Conservation (phyloP, 306 rosid genomes). For the Casuarina cunninghamiana region DNA sequence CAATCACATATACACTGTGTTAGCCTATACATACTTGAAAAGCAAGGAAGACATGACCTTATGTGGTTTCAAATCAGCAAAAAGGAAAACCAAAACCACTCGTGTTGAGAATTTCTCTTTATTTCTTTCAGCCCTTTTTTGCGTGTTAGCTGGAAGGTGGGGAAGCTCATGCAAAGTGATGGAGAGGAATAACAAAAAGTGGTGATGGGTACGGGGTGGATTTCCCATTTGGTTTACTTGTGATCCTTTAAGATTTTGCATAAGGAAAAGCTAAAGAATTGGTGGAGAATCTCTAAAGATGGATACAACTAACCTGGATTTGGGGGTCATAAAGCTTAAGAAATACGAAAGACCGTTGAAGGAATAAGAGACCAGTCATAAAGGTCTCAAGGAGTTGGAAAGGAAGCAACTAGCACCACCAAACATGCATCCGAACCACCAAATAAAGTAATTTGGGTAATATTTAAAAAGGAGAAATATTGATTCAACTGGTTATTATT, state of each 20-base stretch:
- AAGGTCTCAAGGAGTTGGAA: conserved; percentile 27
- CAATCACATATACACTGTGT: too few species aligned
- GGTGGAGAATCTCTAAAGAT: neutral
- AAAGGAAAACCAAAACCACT: too few species aligned
- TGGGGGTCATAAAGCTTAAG: neutral
- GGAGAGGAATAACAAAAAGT: too few species aligned
- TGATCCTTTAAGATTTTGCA: neutral
- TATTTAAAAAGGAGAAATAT: too few species aligned
- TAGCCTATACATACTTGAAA: too few species aligned
- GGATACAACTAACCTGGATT: neutral
- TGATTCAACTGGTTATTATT: too few species aligned
- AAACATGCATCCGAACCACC: conserved; percentile 25
- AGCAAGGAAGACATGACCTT: too few species aligned
- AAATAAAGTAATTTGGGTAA: too few species aligned
- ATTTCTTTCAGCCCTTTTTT: too few species aligned
- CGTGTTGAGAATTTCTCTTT: too few species aligned
- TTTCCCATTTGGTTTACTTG: neutral
- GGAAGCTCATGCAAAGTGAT: neutral
- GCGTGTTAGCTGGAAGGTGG: neutral
- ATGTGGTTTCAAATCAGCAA: too few species aligned
- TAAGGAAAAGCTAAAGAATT: neutral
- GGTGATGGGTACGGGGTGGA: neutral
- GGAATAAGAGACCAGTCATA: neutral
- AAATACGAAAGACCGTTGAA: neutral
- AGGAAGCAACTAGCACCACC: conserved; percentile 36